These are phyloP conservation scores for Tritrichomonas foetus DNA, from an alignment of 208 protist species.

Conservation along the genomic window DNA sequence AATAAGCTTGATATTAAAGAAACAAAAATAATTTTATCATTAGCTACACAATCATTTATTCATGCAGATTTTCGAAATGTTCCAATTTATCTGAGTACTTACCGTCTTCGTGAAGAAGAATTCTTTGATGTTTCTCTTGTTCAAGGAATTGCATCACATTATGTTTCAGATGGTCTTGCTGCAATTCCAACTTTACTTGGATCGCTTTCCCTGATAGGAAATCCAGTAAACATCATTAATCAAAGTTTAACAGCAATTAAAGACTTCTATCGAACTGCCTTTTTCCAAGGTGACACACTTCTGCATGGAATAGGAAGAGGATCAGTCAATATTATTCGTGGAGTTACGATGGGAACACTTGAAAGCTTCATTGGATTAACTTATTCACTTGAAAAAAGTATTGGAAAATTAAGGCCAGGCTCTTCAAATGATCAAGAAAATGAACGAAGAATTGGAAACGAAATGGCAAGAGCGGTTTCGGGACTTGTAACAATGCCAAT, in stretches of 20 bases:
- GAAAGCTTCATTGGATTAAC: neutral
- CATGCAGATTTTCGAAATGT: neutral
- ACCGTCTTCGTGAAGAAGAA: neutral
- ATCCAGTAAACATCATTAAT: neutral
- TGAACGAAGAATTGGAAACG: neutral
- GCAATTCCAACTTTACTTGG: neutral
- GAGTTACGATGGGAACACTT: neutral
- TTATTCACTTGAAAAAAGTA: neutral
- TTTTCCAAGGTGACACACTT: neutral
- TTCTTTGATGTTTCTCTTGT: neutral
- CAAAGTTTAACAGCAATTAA: neutral
- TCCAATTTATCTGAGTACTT: neutral
- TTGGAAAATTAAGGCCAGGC: neutral
- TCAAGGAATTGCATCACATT: neutral
- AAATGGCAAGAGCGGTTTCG: neutral
- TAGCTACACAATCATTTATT: constrained; percentile 19
- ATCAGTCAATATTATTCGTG: neutral
- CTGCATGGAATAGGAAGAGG: neutral
- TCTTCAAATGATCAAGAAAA: neutral
- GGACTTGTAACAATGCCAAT: neutral
- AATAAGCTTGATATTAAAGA: neutral
- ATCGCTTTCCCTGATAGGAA: neutral
- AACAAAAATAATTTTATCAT: constrained; percentile 1
- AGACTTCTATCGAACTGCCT: neutral
- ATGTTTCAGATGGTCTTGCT: neutral